Percentiles rank a stretch among this genome's conserved stretches.
phyloP scores from a whole-genome alignment of 2,329 filamentous ascomycete species.

The Beauveria asiatica region DNA sequence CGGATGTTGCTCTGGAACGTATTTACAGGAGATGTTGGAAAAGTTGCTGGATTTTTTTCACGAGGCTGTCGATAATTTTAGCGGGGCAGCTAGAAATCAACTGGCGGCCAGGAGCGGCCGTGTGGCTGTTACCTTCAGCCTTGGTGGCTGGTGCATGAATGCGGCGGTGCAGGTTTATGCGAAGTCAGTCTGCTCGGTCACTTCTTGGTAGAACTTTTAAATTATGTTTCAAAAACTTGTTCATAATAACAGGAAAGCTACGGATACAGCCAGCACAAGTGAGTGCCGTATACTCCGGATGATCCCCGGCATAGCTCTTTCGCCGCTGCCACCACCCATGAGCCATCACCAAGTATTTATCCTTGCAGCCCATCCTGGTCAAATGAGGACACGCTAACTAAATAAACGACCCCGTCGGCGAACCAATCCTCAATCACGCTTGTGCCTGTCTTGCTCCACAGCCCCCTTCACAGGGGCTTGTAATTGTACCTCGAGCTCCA shows the following conservation, averaged over 20 bases:
- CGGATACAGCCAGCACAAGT: not conserved
- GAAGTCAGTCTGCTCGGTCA: too few species aligned
- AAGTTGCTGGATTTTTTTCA: slow-evolving; percentile 16
- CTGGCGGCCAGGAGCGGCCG: not conserved
- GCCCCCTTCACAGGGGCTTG: not conserved
- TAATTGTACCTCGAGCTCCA: not conserved
- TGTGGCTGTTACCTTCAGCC: slow-evolving; percentile 13
- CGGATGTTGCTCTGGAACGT: not conserved
- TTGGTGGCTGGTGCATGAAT: slow-evolving; percentile 9
- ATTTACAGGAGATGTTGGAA: not conserved
- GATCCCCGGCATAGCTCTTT: not conserved
- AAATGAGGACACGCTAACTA: not conserved
- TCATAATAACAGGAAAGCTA: too few species aligned
- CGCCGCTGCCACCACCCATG: too few species aligned
- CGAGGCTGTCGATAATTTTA: slow-evolving; percentile 19
- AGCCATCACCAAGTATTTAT: too few species aligned
- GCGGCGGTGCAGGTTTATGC: not conserved
- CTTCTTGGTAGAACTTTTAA: too few species aligned
- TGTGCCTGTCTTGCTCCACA: not conserved
- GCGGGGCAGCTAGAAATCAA: slow-evolving; percentile 12
- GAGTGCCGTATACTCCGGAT: not conserved
- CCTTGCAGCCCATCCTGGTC: too few species aligned
- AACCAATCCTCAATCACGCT: slow-evolving; percentile 2
- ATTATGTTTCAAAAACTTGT: too few species aligned
- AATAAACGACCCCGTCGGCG: not conserved